Evolutionary conservation across 768 basidiomycete species (phyloP).

Genomic region (Leccinum obscurum): DNA sequence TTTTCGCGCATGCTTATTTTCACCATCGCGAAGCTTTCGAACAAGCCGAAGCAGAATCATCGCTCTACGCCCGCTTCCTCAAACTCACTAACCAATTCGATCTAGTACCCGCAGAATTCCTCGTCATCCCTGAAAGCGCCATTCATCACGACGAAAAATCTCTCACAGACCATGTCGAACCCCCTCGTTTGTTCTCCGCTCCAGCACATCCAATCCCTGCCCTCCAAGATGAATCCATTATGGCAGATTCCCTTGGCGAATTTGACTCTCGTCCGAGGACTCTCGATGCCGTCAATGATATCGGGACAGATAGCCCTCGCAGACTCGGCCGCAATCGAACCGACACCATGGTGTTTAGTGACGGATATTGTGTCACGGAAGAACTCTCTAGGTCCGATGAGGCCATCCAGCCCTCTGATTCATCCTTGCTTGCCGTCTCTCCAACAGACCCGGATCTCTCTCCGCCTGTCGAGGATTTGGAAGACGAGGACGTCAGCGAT

Average conservation of each 20-base stretch:
- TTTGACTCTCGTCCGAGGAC: conserved; percentile 21
- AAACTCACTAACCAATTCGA: conserved; percentile 78
- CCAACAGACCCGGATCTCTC: conserved; percentile 6
- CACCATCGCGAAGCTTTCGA: conserved; percentile 92
- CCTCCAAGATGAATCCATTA: conserved; percentile 14
- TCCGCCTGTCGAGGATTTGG: conserved; percentile 23
- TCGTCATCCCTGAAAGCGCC: conserved; percentile 67
- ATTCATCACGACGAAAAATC: conserved; percentile 30
- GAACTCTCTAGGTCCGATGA: conserved; percentile 35
- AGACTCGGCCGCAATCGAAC: conserved; percentile 57
- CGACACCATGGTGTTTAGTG: conserved; percentile 74
- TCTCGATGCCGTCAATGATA: conserved; percentile 13
- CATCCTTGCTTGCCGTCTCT: conserved; percentile 13
- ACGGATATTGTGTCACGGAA: conserved; percentile 39
- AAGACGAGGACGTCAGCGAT: conserved; percentile 28
- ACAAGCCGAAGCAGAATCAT: conserved; percentile 87
- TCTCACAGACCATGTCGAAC: conserved; percentile 36
- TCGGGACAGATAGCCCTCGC: conserved; percentile 41
- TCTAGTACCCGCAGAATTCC: conserved; percentile 79
- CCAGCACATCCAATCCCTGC: conserved; percentile 35
- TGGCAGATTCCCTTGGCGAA: conserved; percentile 8
- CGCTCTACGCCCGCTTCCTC: conserved; percentile 87
- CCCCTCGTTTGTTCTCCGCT: conserved; percentile 42
- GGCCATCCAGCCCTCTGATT: not conserved
- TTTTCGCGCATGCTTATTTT: conserved; percentile 96